Base-by-base conservation (phyloP, 2,329 filamentous ascomycete species). In the Cladorrhinum sp. region DNA sequence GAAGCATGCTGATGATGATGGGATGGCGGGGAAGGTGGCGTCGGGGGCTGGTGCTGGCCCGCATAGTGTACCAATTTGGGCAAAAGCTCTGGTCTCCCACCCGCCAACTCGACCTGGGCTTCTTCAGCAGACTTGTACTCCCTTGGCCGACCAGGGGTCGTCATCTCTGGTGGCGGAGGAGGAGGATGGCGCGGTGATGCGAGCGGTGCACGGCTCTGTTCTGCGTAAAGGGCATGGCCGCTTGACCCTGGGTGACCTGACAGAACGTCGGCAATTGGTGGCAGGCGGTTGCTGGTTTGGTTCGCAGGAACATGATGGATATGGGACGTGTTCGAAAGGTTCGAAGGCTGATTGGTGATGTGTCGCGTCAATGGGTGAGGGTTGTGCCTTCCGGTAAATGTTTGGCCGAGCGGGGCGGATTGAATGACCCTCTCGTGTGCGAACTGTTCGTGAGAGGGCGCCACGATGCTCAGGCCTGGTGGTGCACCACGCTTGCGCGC, bases 71-170 rank as follows among this genome's bases (percentile, higher is more conserved):
- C 91, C 60, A 98, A 86, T 75, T 94, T 95, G 21, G 95, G 95
- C 55, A 97, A 81, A 14, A 98, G 81, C 62, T 99, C 95, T 60
- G 96, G 89, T 60, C 95, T 86, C n/a, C 95, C 95, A 55, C 92
- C 93, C 4, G 93, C 88, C 64, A 99, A 77, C 65, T 95, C 91
- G 61, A 91, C 90, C 62, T 98, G 93, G 2, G 92, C 95, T 73
- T 99, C 95, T 74, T 99, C 95, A 12, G 95, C 95, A 2, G 94
- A 97, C 69, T 92, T 90, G 76, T 96, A 98, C 72, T 98, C 95
- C 60, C 94, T 85, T 10, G 87, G 81, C 62, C 94, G 86, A 1
- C 82, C 81, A 8, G 83, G 83, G 23, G 85, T 80, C 1, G 82
- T 84, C 7, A 79, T 75, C 53, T 82, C 80, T 57, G 77, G 66